phyloP scores from a whole-genome alignment of 225 moss, liverwort and hornwort genomes.

The Rhytidiadelphus loreus region DNA sequence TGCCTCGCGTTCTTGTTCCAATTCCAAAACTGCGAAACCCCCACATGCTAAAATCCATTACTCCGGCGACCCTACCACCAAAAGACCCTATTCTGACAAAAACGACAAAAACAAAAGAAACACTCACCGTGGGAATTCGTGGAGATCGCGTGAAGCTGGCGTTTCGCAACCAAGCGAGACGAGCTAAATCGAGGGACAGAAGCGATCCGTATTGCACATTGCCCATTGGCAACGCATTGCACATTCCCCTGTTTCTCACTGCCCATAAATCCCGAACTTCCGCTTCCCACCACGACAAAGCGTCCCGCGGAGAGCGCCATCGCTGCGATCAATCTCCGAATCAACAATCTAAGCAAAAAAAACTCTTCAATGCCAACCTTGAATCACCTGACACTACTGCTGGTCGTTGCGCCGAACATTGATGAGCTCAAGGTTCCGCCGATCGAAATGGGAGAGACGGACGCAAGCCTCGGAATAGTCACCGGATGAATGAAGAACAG shows the following conservation, averaged over 20 bases:
- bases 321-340: background rate
- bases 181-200: background rate
- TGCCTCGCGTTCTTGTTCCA: constrained; percentile 1
- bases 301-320: constrained; percentile 20
- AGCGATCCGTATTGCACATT: background rate
- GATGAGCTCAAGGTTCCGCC: background rate
- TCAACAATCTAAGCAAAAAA: background rate
- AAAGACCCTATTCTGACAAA: background rate
- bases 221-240: background rate
- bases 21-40: constrained; percentile 9
- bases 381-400: background rate
- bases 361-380: background rate
- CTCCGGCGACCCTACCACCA: background rate
- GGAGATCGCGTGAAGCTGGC: background rate
- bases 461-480: background rate
- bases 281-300: background rate
- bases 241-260: background rate
- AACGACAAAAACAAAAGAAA: background rate
- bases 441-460: background rate
- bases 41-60: background rate
- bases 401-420: background rate
- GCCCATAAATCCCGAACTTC: background rate
- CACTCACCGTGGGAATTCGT: constrained; percentile 13
- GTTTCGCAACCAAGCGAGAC: background rate
- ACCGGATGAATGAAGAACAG: background rate